These are phyloP conservation scores for Tolypocladium pustulatum DNA, from an alignment of 2,329 filamentous ascomycete species.

Conservation along the genomic window DNA sequence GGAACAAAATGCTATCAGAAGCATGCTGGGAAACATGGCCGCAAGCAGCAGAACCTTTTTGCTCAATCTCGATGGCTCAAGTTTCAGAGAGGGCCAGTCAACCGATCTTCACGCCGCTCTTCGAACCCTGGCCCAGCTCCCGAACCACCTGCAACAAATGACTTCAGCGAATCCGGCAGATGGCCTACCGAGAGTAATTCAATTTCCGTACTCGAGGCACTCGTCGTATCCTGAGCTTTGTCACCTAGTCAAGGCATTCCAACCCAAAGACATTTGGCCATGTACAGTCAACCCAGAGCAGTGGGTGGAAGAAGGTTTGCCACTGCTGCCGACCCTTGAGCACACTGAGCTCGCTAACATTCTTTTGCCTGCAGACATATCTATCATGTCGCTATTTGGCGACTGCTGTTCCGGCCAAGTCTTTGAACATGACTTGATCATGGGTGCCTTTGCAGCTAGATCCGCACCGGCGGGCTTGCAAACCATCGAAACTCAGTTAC, in stretches of 20 bases:
- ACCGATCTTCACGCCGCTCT: constrained; percentile 2
- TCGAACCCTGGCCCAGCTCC: not conserved
- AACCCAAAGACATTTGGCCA: constrained; percentile 68
- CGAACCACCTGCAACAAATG: too few species aligned
- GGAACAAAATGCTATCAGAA: constrained; percentile 3
- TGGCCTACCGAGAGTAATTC: constrained; percentile 31
- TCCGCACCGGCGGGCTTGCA: not conserved
- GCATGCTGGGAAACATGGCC: constrained; percentile 6
- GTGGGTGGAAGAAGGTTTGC: constrained; percentile 46
- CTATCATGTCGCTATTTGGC: constrained; percentile 63
- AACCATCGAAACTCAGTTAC: not conserved
- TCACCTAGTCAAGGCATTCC: constrained; percentile 55
- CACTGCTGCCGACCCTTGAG: not conserved
- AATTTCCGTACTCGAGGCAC: constrained; percentile 81
- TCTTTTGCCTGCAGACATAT: constrained; percentile 28
- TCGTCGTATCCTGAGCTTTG: constrained; percentile 78
- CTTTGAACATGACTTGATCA: constrained; percentile 57
- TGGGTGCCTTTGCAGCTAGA: constrained; percentile 28
- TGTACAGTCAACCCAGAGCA: constrained; percentile 58
- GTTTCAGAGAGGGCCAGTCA: constrained; percentile 8
- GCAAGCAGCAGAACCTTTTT: constrained; percentile 14
- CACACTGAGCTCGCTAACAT: not conserved
- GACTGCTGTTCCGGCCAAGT: constrained; percentile 46
- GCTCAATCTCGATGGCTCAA: constrained; percentile 12
- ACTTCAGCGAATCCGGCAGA: not conserved